These are phyloP conservation scores for Fraxinus quadrangulata DNA, from an alignment of 257 asterid species.

Conservation along the genomic window DNA sequence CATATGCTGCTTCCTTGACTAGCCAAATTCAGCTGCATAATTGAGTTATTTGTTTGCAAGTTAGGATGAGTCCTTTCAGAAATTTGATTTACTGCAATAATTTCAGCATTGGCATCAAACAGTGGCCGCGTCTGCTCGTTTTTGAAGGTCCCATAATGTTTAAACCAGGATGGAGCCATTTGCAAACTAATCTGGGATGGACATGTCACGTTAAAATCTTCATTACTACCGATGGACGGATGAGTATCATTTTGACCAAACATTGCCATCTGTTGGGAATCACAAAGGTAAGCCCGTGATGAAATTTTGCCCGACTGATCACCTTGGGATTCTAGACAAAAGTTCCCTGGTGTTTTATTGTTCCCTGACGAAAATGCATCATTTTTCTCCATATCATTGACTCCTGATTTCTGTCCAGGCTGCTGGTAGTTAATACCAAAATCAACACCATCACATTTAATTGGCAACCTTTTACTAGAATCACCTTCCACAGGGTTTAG, in stretches of 20 bases:
- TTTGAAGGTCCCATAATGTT: slow-evolving; percentile 45
- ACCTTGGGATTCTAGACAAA: slow-evolving; percentile 29
- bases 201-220: slow-evolving; percentile 26
- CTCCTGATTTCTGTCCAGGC: slow-evolving; percentile 33
- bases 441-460: slow-evolving; percentile 23
- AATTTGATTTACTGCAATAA: slow-evolving; percentile 30
- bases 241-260: slow-evolving; percentile 31
- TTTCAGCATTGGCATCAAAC: slow-evolving; percentile 30
- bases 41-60: slow-evolving; percentile 33
- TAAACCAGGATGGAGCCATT: slow-evolving; percentile 61
- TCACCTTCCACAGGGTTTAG: slow-evolving; percentile 35
- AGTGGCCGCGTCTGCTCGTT: slow-evolving; percentile 41
- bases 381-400: slow-evolving; percentile 32
- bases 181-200: slow-evolving; percentile 40
- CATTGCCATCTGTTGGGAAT: slow-evolving; percentile 26
- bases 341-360: slow-evolving; percentile 26
- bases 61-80: slow-evolving; percentile 34
- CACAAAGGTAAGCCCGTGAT: slow-evolving; percentile 29
- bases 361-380: slow-evolving; percentile 29
- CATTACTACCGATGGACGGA: slow-evolving; percentile 28
- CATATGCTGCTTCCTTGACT: slow-evolving; percentile 36
- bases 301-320: slow-evolving; percentile 36
- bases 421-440: slow-evolving; percentile 25
- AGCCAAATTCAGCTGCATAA: slow-evolving; percentile 38
- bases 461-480: slow-evolving; percentile 30